Evolutionary conservation across 257 asterid genomes (phyloP), one percentile per base, ranked within the genome.

Genomic region (Salvia miltiorrhiza): DNA sequence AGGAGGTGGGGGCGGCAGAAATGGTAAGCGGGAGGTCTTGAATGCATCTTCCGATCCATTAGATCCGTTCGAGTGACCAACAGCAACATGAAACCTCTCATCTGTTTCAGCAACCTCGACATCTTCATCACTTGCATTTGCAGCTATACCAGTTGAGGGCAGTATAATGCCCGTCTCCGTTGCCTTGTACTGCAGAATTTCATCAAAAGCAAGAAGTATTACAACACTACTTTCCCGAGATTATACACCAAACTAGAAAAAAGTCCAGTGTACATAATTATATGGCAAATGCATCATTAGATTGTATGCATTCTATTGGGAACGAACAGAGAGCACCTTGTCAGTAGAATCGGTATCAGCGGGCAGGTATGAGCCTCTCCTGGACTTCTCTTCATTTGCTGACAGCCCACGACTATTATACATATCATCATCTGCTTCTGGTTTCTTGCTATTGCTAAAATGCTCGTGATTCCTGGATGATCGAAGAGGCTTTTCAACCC

Each of bases 71-170:
- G 77, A n/a, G 50, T 74, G 50, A 53, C 70, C 75, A 63, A 64
- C 77, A 73, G 44, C 63, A 52, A 16, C 80, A 20, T 63, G 91
- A 73, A 48, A 28, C 72, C 65, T 88, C 68, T 88, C 94, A 59
- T 83, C 83, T 21, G 50, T 71, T 71, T 85, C 96, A 47, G 72
- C 83, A 71, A 76, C 80, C 75, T 90, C 97, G 54, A 76, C 83
- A 17, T 80, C 92, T 60, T 88, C 96, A 78, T 93, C 95, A 40
- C 67, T 37, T 23, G 90, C 96, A 79, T 89, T 86, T 68, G 96
- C 96, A 45, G 96, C 97, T 80, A 87, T 80, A 79, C 95, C 81
- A 65, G 96, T 90, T 65, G 95, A 65, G 17, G 97, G 98, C 74
- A 86, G 74, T 24, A 48, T 26, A 33, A 63, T 58, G 54, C 74